phyloP scores from a whole-genome alignment of 2,329 filamentous ascomycete genomes.

The Trichoderma oligosporum region DNA sequence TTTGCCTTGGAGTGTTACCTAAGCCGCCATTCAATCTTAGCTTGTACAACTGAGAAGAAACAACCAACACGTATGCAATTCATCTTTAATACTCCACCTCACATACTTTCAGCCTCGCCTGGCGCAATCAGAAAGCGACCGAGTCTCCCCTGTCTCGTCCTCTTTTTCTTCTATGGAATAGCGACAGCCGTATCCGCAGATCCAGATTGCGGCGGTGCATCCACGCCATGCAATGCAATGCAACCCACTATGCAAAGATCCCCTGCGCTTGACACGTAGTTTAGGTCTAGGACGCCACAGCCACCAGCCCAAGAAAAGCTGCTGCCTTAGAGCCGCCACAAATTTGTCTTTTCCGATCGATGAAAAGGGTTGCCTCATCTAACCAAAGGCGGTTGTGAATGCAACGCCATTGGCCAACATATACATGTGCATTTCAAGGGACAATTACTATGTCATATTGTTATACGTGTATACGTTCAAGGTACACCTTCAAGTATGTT shows the following conservation, averaged over 20 bases:
- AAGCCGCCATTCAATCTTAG: too few relatives aligned
- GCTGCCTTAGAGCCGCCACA: not conserved
- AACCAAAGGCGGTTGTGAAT: too few relatives aligned
- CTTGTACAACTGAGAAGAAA: too few relatives aligned
- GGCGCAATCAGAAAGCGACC: not conserved
- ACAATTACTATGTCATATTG: too few relatives aligned
- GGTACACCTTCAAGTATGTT: too few relatives aligned
- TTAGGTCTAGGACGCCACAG: not conserved
- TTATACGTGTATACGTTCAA: too few relatives aligned
- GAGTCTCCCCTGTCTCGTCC: not conserved
- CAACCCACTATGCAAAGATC: not conserved
- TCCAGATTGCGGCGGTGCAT: not conserved
- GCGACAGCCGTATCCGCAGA: not conserved
- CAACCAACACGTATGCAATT: not conserved
- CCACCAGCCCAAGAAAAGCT: not conserved
- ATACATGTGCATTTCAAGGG: too few relatives aligned
- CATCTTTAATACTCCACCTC: not conserved
- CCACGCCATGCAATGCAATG: not conserved
- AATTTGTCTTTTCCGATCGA: not conserved
- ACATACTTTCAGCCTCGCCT: not conserved
- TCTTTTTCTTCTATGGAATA: not conserved
- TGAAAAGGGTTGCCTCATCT: not conserved
- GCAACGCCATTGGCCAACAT: too few relatives aligned
- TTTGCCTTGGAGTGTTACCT: too few relatives aligned
- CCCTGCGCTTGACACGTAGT: conserved; percentile 5